Evolutionary conservation across 306 rosid species (phyloP).

Genomic region (Adenanthera pavonina): DNA sequence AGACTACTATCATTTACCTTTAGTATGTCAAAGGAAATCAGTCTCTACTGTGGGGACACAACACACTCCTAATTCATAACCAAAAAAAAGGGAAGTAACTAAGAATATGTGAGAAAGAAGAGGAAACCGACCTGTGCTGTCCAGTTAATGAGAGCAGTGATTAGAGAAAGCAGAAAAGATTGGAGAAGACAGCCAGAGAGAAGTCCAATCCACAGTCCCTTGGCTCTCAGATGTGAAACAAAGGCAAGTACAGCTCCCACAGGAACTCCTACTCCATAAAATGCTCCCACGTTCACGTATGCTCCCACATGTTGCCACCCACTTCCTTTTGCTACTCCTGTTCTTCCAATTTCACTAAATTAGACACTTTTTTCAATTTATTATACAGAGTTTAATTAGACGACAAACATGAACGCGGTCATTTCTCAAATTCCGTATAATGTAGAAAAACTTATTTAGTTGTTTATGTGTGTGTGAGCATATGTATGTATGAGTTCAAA

Average conservation of each 20-base stretch:
- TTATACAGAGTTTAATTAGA: no score
- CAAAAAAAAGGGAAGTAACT: background rate
- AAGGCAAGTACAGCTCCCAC: background rate
- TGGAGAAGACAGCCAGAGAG: background rate
- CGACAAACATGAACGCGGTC: no score
- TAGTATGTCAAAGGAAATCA: no score
- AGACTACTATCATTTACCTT: no score
- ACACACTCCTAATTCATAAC: no score
- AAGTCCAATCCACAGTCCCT: background rate
- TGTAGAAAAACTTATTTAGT: no score
- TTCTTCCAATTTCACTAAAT: no score
- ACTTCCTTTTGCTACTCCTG: background rate
- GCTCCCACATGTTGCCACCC: slow-evolving; percentile 16
- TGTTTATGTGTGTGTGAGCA: no score
- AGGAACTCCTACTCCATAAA: background rate
- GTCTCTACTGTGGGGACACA: no score
- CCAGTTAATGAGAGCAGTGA: slow-evolving; percentile 50
- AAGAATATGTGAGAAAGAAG: background rate
- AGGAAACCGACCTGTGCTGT: slow-evolving; percentile 36
- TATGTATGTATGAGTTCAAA: no score
- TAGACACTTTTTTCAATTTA: no score
- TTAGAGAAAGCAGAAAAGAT: background rate
- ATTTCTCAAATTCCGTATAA: no score
- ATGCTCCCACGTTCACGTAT: background rate
- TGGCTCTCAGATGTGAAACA: background rate